Percentiles rank a stretch among this genome's conserved stretches.
These are phyloP conservation scores for Garcia nutans DNA, from an alignment of 345 rosid species.

Conservation along the genomic window DNA sequence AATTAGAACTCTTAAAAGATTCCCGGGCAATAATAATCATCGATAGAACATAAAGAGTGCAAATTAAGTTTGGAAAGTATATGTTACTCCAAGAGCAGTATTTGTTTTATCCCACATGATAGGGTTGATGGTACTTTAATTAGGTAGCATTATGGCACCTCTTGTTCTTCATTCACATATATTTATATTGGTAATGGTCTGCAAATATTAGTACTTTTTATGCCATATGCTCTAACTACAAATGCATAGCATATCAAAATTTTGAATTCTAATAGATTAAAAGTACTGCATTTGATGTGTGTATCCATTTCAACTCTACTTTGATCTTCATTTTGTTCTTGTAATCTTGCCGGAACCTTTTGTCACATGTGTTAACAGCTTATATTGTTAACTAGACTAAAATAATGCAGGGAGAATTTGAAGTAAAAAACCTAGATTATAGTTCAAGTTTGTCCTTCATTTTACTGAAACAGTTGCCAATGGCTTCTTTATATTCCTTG, in stretches of 20 bases:
- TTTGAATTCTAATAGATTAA: not conserved
- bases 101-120: too few species aligned
- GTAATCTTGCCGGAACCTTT: not conserved
- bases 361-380: not conserved
- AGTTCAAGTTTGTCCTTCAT: not conserved
- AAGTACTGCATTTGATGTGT: not conserved
- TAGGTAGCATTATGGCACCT: not conserved
- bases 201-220: not conserved
- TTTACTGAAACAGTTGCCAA: not conserved
- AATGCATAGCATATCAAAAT: not conserved
- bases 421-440: not conserved
- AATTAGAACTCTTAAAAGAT: not conserved
- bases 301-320: not conserved
- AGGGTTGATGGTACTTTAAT: not conserved
- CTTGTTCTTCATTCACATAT: not conserved
- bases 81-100: too few species aligned
- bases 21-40: not conserved
- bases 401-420: not conserved
- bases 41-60: not conserved
- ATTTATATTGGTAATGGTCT: not conserved
- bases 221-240: not conserved
- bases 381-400: not conserved
- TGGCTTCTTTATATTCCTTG: not conserved
- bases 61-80: not conserved
- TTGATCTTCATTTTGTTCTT: not conserved